A percentile compares a stretch with the other conserved stretches of the same genome.
Conservation (phyloP, 2,329 filamentous ascomycete genomes). For the Aureobasidium melanogenum region DNA sequence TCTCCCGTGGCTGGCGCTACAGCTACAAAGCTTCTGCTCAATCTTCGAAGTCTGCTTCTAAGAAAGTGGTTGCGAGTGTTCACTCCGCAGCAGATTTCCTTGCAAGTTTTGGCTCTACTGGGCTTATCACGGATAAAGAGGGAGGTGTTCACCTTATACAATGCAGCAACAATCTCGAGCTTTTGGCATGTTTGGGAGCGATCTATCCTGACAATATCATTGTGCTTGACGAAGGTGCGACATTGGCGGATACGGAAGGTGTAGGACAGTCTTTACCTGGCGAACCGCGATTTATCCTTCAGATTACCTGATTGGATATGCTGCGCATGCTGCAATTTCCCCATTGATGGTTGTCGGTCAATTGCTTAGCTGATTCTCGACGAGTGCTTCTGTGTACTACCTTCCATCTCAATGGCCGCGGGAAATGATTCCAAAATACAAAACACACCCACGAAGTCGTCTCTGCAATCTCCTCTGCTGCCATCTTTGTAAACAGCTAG, state of each 20-base stretch:
- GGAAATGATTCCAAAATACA: no score
- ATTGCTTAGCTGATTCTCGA: no score
- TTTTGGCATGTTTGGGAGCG: not conserved
- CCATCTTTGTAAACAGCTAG: no score
- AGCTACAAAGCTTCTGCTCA: not conserved
- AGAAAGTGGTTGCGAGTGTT: no score
- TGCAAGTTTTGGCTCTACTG: not conserved
- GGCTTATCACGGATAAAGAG: not conserved
- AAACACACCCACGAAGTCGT: no score
- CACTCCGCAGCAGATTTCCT: not conserved
- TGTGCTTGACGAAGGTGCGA: not conserved
- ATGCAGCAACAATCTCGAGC: not conserved
- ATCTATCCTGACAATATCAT: constrained; percentile 3
- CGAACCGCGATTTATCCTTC: not conserved
- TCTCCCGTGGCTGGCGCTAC: constrained; percentile 3
- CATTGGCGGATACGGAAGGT: not conserved
- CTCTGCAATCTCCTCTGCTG: no score
- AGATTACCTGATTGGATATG: not conserved
- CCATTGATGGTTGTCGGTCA: no score
- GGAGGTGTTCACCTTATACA: not conserved
- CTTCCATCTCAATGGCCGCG: no score
- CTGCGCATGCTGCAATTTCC: no score
- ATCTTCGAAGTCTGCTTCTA: no score
- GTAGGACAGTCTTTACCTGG: not conserved
- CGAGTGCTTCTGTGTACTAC: no score